Percentiles rank a stretch among this genome's conserved stretches.
phyloP scores from a whole-genome alignment of 1,284 basidiomycete genomes.

The Microbotryum scabiosae region DNA sequence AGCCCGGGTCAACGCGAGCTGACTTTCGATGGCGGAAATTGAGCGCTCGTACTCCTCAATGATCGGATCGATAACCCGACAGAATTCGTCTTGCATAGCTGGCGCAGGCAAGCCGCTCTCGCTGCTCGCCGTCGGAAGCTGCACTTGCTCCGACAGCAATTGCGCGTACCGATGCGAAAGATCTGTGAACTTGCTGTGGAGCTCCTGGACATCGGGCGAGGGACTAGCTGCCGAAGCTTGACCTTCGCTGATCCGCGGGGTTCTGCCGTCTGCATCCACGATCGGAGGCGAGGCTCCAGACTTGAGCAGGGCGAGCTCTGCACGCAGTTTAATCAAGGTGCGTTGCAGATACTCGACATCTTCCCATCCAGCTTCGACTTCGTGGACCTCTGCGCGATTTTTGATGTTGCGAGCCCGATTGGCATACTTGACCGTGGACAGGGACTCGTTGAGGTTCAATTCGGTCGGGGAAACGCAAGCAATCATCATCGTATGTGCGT shows the following conservation, averaged over 20 bases:
- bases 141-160: conserved; percentile 74
- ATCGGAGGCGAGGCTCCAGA: conserved; percentile 10
- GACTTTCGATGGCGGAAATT: conserved; percentile 87
- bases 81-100: conserved; percentile 54
- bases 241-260: conserved; percentile 40
- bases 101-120: conserved; percentile 10
- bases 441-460: conserved; percentile 87
- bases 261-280: conserved; percentile 10
- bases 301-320: conserved; percentile 57
- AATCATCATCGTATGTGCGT: conserved; percentile 97
- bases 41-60: conserved; percentile 99
- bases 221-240: no score
- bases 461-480: conserved; percentile 94
- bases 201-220: conserved; percentile 51
- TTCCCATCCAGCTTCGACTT: conserved; percentile 96
- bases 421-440: conserved; percentile 97
- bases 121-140: conserved; percentile 32
- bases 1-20: conserved; percentile 79
- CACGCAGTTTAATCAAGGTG: conserved; percentile 71
- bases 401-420: conserved; percentile 96
- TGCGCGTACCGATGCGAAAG: conserved; percentile 74
- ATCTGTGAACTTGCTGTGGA: conserved; percentile 51
- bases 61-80: conserved; percentile 93
- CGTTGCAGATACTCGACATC: conserved; percentile 92
- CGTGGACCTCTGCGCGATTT: conserved; percentile 83